These are phyloP conservation scores for Amaranthus hypochondriacus DNA, from an alignment of 148 eudicot genomes.

Conservation along the genomic window DNA sequence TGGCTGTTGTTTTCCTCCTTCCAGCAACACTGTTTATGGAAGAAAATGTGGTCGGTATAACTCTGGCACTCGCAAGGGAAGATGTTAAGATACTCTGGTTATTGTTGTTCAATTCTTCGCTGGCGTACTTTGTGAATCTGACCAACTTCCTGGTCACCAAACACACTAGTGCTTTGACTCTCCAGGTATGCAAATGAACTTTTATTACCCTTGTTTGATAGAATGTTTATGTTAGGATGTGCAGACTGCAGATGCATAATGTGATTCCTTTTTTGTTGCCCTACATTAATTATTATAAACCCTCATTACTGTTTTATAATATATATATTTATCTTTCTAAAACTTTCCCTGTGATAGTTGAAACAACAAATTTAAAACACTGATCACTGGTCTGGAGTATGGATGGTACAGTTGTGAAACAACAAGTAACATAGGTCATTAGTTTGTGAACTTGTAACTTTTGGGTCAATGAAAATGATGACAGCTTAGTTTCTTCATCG, in stretches of 20 bases:
- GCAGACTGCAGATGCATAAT: not conserved
- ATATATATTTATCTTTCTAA: not conserved
- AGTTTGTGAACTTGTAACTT: too few species aligned
- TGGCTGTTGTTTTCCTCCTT: constrained; percentile 82
- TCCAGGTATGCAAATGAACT: constrained; percentile 54
- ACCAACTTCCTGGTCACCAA: constrained; percentile 95
- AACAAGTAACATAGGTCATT: too few species aligned
- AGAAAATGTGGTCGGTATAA: constrained; percentile 79
- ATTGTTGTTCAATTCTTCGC: constrained; percentile 77
- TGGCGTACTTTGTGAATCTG: constrained; percentile 89
- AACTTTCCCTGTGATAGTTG: not conserved
- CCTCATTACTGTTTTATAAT: too few species aligned
- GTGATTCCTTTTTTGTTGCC: not conserved
- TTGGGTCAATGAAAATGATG: too few species aligned
- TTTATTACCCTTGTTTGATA: not conserved
- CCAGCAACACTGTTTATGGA: constrained; percentile 86
- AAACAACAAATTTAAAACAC: not conserved
- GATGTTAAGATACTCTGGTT: constrained; percentile 77
- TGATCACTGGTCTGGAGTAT: not conserved
- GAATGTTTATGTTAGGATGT: not conserved
- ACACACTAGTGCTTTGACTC: constrained; percentile 93
- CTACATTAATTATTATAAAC: not conserved
- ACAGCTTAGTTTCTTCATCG: too few species aligned
- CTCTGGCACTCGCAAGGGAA: constrained; percentile 73
- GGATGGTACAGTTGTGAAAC: not conserved